A percentile compares a stretch with the other conserved stretches of the same genome.
phyloP scores from a whole-genome alignment of 805 yeast genomes.

The Maudiozyma barnettii region DNA sequence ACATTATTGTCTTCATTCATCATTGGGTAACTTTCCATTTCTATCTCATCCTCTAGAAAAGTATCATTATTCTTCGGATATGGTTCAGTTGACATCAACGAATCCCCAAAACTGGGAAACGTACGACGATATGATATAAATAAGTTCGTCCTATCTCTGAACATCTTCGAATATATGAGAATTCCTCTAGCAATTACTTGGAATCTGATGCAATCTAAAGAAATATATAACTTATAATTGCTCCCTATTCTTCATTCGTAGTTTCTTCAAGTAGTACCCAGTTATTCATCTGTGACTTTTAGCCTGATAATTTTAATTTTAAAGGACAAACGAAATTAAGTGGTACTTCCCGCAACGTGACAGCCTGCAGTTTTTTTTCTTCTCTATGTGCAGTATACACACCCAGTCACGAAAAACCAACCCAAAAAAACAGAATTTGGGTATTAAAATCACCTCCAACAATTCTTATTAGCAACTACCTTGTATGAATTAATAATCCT shows the following conservation, averaged over 20 bases:
- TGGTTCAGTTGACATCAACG: conserved; percentile 14
- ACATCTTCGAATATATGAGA: conserved; percentile 38
- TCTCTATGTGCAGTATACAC: neutral
- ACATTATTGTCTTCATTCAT: conserved; percentile 12
- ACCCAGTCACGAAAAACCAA: no score
- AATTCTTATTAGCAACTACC: no score
- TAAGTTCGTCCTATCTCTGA: conserved; percentile 89
- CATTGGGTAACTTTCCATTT: conserved; percentile 22
- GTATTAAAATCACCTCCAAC: no score
- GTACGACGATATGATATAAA: conserved; percentile 84
- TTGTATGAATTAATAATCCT: no score
- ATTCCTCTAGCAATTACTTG: neutral
- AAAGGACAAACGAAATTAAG: neutral
- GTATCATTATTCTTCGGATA: neutral
- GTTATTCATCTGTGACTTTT: no score
- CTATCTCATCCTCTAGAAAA: conserved; percentile 25
- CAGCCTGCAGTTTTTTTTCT: neutral
- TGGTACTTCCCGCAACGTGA: neutral
- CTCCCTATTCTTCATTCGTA: no score
- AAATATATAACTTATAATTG: no score
- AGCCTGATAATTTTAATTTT: no score
- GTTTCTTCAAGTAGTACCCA: no score
- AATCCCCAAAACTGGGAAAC: conserved; percentile 54
- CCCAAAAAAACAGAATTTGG: no score
- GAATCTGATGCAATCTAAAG: no score